Conservation (phyloP, 2,329 filamentous ascomycete genomes). For the Hypoxylon rubiginosum region DNA sequence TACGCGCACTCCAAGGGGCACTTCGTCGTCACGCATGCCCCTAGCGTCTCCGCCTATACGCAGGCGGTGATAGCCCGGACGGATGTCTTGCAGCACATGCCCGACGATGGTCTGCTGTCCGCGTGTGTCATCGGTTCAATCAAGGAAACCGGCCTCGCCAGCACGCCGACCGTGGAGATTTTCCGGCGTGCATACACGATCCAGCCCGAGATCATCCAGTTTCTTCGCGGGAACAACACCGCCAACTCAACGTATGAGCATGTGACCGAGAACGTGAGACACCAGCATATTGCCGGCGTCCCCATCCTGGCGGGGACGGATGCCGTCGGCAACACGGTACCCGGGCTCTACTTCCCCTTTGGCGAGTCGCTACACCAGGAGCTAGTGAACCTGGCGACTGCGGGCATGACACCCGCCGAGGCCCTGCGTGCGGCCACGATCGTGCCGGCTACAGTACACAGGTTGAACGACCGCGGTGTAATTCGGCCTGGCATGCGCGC, state of each 20-base stretch:
- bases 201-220: conserved; percentile 35
- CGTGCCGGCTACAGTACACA: conserved; percentile 37
- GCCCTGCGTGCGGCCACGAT: conserved; percentile 48
- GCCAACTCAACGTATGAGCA: conserved; percentile 53
- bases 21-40: conserved; percentile 44
- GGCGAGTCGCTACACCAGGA: conserved; percentile 48
- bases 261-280: conserved; percentile 61
- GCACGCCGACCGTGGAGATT: conserved; percentile 46
- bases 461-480: conserved; percentile 46
- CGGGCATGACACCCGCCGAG: conserved; percentile 46
- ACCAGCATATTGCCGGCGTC: conserved; percentile 47
- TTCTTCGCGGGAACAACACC: conserved; percentile 34
- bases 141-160: conserved; percentile 35
- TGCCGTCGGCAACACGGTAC: conserved; percentile 38
- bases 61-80: conserved; percentile 39
- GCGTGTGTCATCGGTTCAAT: conserved; percentile 31
- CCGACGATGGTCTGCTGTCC: conserved; percentile 42
- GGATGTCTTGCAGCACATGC: conserved; percentile 46
- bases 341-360: conserved; percentile 39
- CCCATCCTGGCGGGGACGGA: conserved; percentile 52
- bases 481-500: conserved; percentile 47
- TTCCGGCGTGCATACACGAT: conserved; percentile 45
- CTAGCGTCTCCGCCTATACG: conserved; percentile 28
- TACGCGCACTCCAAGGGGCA: conserved; percentile 29
- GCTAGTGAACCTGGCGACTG: conserved; percentile 46